A percentile compares a stretch with the other conserved stretches of the same genome.
Conservation (phyloP, 768 basidiomycete species). For the Tubosaeta sp. region DNA sequence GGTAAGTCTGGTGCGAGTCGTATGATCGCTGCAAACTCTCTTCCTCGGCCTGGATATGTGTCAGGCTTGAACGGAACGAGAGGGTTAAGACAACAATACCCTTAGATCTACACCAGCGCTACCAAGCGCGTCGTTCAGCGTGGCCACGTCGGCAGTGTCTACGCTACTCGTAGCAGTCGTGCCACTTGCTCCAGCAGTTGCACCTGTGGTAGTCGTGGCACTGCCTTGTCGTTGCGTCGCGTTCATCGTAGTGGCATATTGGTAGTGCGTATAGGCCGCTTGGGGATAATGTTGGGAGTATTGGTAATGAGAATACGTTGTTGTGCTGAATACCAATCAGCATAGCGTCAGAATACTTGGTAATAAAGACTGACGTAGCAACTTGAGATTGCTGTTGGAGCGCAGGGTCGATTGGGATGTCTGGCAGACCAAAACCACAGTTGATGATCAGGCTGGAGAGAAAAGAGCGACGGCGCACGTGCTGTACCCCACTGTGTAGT, state of each 20-base stretch:
- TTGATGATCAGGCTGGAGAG: neutral
- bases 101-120: constrained; percentile 86
- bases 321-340: constrained; percentile 33
- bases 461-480: constrained; percentile 28
- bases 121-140: constrained; percentile 78
- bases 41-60: constrained; percentile 69
- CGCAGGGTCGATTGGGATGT: constrained; percentile 66
- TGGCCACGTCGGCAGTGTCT: constrained; percentile 70
- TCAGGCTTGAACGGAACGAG: neutral
- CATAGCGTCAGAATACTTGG: neutral
- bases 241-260: constrained; percentile 29
- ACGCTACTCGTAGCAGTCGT: constrained; percentile 33
- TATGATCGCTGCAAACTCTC: constrained; percentile 69
- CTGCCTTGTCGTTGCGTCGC: constrained; percentile 29
- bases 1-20: constrained; percentile 58
- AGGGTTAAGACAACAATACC: constrained; percentile 39
- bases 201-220: constrained; percentile 10
- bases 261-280: constrained; percentile 43
- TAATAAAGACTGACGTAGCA: constrained; percentile 35
- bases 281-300: constrained; percentile 37
- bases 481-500: constrained; percentile 39
- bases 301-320: constrained; percentile 48
- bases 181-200: constrained; percentile 18
- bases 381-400: constrained; percentile 55
- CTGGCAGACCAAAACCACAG: constrained; percentile 27